These are phyloP conservation scores for Arabidopsis suecica DNA, from an alignment of 345 rosid species.

Conservation along the genomic window DNA sequence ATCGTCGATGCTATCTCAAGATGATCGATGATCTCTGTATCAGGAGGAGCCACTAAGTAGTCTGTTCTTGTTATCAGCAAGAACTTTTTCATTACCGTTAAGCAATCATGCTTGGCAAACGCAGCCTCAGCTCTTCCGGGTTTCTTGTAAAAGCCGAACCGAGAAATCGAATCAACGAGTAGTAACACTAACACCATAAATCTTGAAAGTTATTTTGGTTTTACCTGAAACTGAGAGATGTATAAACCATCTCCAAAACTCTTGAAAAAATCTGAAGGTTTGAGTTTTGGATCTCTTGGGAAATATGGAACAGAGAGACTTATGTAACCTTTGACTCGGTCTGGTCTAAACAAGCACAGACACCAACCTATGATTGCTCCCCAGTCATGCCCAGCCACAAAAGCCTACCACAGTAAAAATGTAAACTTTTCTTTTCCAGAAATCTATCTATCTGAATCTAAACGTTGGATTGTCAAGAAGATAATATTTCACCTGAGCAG, in stretches of 20 bases:
- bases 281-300: constrained; percentile 52
- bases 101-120: constrained; percentile 62
- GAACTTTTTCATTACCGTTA: constrained; percentile 76
- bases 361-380: constrained; percentile 64
- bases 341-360: constrained; percentile 62
- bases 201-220: background rate
- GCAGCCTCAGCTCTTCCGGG: constrained; percentile 78
- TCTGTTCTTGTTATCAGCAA: constrained; percentile 56
- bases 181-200: background rate
- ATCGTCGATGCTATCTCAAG: constrained; percentile 55
- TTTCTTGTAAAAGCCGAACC: constrained; percentile 45
- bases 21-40: constrained; percentile 66
- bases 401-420: constrained; percentile 49
- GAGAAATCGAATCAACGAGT: background rate
- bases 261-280: constrained; percentile 39
- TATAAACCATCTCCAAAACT: constrained; percentile 61
- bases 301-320: constrained; percentile 54
- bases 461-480: constrained; percentile 10
- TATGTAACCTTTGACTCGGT: constrained; percentile 57
- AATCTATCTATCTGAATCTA: background rate
- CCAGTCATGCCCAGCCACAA: constrained; percentile 77
- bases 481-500: constrained; percentile 51
- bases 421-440: background rate
- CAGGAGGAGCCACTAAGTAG: constrained; percentile 61
- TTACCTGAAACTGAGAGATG: constrained; percentile 72